These are phyloP conservation scores for Colletotrichum truncatum DNA, from an alignment of 2,329 filamentous ascomycete genomes.

Conservation along the genomic window DNA sequence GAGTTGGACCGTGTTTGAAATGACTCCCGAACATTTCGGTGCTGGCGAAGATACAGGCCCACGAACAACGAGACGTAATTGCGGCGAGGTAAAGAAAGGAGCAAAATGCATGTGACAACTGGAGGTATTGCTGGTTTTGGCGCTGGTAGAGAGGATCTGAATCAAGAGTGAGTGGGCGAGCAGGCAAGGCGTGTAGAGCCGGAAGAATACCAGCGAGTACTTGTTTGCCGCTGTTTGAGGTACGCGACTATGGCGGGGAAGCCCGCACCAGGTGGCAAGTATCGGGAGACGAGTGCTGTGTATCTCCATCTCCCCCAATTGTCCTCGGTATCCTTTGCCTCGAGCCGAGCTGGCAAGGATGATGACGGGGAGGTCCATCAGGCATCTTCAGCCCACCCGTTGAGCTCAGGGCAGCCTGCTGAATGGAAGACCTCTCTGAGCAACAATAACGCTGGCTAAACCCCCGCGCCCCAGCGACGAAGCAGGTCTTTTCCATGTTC, in stretches of 20 bases:
- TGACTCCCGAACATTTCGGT: conserved; percentile 13
- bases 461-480: conserved; percentile 19
- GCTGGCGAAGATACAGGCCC: conserved; percentile 6
- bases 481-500: conserved; percentile 9
- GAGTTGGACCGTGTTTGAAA: conserved; percentile 18
- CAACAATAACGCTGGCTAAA: conserved; percentile 5
- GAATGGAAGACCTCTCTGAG: not conserved
- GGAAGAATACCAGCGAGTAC: conserved; percentile 13
- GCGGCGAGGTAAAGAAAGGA: conserved; percentile 6
- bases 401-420: not conserved
- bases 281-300: not conserved
- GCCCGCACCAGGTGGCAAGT: conserved; percentile 3
- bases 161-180: conserved; percentile 1
- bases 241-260: conserved; percentile 1
- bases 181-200: conserved; percentile 7
- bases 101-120: conserved; percentile 26
- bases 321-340: conserved; percentile 20
- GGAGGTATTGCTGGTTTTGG: not conserved
- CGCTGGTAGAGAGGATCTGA: not conserved
- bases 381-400: conserved; percentile 13
- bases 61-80: conserved; percentile 5
- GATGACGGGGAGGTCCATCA: conserved; percentile 28
- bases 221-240: conserved; percentile 1
- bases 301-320: conserved; percentile 8
- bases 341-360: conserved; percentile 27